Evolutionary conservation across 202 grass and related monocot species (phyloP).

Genomic region (Carex arenaria): DNA sequence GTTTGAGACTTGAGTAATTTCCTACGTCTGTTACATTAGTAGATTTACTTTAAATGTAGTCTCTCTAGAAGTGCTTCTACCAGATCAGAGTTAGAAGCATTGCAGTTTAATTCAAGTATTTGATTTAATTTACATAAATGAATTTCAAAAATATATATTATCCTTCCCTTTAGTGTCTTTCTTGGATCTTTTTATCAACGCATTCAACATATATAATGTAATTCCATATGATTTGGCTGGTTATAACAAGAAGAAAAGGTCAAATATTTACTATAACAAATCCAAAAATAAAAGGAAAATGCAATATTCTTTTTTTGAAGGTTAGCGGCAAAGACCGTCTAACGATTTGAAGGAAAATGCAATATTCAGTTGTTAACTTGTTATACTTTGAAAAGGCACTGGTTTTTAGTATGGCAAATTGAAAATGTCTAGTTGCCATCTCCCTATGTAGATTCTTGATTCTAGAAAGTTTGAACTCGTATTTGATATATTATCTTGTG

Average conservation of each 20-base stretch:
- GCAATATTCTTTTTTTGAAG: too few relatives aligned
- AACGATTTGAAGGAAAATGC: neutral
- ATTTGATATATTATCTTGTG: neutral
- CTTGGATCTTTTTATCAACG: neutral
- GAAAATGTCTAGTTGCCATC: neutral
- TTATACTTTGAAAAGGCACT: neutral
- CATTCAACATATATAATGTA: neutral
- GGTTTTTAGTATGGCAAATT: neutral
- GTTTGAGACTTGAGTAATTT: neutral
- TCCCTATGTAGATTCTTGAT: neutral
- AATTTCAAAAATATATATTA: neutral
- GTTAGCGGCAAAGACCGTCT: too few relatives aligned
- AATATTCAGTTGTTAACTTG: neutral
- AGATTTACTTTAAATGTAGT: neutral
- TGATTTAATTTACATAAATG: neutral
- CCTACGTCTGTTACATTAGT: neutral
- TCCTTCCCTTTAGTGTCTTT: neutral
- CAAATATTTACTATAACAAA: neutral
- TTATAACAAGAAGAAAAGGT: neutral
- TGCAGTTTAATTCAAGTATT: neutral
- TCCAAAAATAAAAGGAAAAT: neutral
- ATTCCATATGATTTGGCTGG: neutral
- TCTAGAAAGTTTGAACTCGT: neutral
- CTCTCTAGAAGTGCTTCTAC: neutral
- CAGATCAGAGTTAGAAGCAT: neutral